Percentiles rank a stretch among this genome's conserved stretches.
Evolutionary conservation across 2,329 filamentous ascomycete genomes (phyloP).

Genomic region (Cercospora canescens): DNA sequence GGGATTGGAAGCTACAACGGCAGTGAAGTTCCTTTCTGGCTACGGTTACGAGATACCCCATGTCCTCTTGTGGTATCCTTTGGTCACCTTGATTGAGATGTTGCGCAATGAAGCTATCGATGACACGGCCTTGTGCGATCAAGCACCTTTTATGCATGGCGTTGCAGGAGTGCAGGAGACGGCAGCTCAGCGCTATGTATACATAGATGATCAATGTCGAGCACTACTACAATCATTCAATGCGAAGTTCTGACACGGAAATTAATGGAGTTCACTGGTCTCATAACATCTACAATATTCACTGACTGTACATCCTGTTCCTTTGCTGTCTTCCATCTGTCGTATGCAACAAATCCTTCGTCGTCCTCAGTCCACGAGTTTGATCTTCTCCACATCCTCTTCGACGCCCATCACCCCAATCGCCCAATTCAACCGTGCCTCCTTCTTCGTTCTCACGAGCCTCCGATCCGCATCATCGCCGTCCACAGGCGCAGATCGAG

Average conservation of each 20-base stretch:
- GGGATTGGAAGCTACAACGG: neutral
- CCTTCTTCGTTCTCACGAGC: slow-evolving; percentile 61
- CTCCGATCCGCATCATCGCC: slow-evolving; percentile 45
- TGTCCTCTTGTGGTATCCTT: neutral
- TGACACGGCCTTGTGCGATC: neutral
- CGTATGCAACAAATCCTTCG: neutral
- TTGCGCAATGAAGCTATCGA: neutral
- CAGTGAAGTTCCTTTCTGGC: neutral
- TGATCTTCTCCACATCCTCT: slow-evolving; percentile 58
- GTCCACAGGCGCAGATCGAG: slow-evolving; percentile 27
- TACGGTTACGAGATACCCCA: neutral
- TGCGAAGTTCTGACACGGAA: neutral
- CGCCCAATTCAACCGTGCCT: slow-evolving; percentile 70
- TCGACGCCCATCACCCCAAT: slow-evolving; percentile 78
- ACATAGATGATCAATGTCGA: neutral
- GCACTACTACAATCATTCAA: neutral
- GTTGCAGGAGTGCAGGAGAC: neutral
- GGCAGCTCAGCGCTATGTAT: neutral
- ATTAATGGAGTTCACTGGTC: neutral
- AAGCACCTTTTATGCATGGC: neutral
- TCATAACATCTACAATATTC: neutral
- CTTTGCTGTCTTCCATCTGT: neutral
- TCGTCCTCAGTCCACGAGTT: slow-evolving; percentile 9
- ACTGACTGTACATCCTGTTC: neutral
- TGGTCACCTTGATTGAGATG: neutral